A percentile compares a stretch with the other conserved stretches of the same genome.
Conservation (phyloP, 305 asterid genomes). For the Fraxinus latifolia region DNA sequence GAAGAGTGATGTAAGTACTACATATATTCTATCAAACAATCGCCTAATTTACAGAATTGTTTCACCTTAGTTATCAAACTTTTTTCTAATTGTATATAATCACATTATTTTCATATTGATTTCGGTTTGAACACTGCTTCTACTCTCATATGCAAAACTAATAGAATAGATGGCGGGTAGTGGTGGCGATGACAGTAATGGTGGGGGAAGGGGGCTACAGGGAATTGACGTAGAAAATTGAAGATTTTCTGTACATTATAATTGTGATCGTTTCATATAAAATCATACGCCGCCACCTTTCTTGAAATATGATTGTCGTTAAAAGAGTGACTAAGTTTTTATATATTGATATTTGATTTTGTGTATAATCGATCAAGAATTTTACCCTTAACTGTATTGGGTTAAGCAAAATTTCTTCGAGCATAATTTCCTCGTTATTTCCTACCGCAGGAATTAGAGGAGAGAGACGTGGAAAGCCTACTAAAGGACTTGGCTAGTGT, state of each 20-base stretch:
- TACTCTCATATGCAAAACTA: neutral
- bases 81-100: neutral
- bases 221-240: neutral
- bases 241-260: neutral
- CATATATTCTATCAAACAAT: neutral
- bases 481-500: conserved; percentile 22
- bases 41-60: neutral
- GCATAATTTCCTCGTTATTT: neutral
- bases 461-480: conserved; percentile 29
- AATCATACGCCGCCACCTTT: neutral
- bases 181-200: neutral
- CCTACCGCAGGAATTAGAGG: conserved; percentile 30
- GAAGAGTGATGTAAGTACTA: conserved; percentile 31
- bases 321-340: neutral
- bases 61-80: neutral
- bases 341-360: neutral
- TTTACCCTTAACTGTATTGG: neutral
- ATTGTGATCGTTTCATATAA: neutral
- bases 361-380: neutral
- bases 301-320: neutral
- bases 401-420: neutral
- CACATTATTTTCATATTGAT: neutral
- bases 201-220: neutral
- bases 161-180: neutral
- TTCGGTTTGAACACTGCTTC: neutral